phyloP scores from a whole-genome alignment of 352 stramenopile species.

The Phytophthora crassamura region DNA sequence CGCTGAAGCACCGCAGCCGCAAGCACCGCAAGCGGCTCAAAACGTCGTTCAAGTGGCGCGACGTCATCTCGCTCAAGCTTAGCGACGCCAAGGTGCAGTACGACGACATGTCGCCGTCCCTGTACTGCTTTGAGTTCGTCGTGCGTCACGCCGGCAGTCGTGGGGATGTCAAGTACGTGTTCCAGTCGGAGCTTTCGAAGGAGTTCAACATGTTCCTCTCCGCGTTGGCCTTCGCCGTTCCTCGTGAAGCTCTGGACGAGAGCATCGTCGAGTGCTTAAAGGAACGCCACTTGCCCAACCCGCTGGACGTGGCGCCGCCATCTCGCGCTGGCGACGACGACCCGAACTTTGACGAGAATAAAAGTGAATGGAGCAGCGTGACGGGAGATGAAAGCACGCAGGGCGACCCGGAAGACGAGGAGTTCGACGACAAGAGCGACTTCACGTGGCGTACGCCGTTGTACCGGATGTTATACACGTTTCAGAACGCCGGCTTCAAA shows the following conservation, averaged over 20 bases:
- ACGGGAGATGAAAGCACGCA: conserved; percentile 86
- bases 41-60: conserved; percentile 72
- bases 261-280: conserved; percentile 66
- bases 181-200: conserved; percentile 75
- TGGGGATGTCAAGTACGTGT: conserved; percentile 78
- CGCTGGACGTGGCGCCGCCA: conserved; percentile 42
- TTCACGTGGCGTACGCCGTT: conserved; percentile 72
- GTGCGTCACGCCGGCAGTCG: conserved; percentile 58
- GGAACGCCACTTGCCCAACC: conserved; percentile 70
- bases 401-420: conserved; percentile 78
- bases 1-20: conserved; percentile 79
- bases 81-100: conserved; percentile 82
- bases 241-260: conserved; percentile 65
- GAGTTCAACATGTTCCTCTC: conserved; percentile 86
- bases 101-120: conserved; percentile 80
- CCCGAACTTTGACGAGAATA: conserved; percentile 61
- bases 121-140: conserved; percentile 85
- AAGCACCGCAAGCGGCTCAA: conserved; percentile 82
- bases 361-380: conserved; percentile 87
- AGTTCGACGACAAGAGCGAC: conserved; percentile 67
- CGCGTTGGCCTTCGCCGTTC: conserved; percentile 71
- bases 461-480: conserved; percentile 68
- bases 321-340: conserved; percentile 46
- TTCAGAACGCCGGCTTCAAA: conserved; percentile 81
- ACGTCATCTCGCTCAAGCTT: conserved; percentile 67